Evolutionary conservation across 768 basidiomycete species (phyloP).

Genomic region (Lentinula lateritia): DNA sequence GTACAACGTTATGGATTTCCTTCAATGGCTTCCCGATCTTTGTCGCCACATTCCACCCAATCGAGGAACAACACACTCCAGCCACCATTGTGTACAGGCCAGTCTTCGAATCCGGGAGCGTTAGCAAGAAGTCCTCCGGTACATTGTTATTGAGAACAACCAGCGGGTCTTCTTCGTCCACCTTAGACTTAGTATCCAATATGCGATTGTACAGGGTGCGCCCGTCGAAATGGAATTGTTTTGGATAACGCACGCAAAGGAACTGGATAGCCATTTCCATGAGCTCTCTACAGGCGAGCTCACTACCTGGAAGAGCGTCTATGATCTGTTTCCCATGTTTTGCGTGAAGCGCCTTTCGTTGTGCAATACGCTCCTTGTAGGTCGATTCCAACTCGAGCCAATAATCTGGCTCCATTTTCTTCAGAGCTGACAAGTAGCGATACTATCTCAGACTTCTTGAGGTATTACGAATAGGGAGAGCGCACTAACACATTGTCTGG

Average conservation of each 20-base stretch:
- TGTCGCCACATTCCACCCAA: conserved; percentile 42
- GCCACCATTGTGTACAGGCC: conserved; percentile 41
- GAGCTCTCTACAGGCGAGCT: conserved; percentile 43
- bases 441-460: background rate
- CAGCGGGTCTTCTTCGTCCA: conserved; percentile 26
- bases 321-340: conserved; percentile 36
- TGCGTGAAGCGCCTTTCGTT: conserved; percentile 33
- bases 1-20: conserved; percentile 42
- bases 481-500: conserved; percentile 49
- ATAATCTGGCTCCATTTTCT: conserved; percentile 45
- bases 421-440: conserved; percentile 28
- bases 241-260: conserved; percentile 51
- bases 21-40: conserved; percentile 44
- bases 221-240: conserved; percentile 36
- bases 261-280: conserved; percentile 54
- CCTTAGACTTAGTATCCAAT: conserved; percentile 26
- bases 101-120: conserved; percentile 32
- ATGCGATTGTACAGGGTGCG: conserved; percentile 37
- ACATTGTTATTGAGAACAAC: conserved; percentile 43
- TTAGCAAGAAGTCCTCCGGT: conserved; percentile 47
- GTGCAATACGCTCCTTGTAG: conserved; percentile 35
- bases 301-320: conserved; percentile 42
- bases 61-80: conserved; percentile 38
- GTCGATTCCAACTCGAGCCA: conserved; percentile 56
- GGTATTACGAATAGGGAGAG: background rate